Percentiles rank a stretch among this genome's conserved stretches.
Evolutionary conservation across 345 rosid species (phyloP).

Genomic region (Citrus cavaleriei): DNA sequence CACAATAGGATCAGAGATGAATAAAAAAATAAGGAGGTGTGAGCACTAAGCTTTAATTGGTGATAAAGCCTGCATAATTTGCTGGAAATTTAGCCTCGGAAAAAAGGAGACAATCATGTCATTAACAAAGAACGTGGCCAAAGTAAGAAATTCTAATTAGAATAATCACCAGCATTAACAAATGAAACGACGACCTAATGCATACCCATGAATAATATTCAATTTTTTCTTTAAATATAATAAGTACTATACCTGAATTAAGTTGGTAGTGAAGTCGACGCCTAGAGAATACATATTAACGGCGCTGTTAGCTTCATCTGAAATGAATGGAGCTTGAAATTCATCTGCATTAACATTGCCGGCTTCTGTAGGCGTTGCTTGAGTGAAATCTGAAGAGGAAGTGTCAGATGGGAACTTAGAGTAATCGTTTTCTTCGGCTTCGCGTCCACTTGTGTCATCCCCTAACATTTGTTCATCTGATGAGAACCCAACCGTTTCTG

Average conservation of each 20-base stretch:
- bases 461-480: conserved; percentile 14
- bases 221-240: no score
- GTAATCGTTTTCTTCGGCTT: conserved; percentile 19
- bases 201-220: no score
- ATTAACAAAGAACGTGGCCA: conserved; percentile 10
- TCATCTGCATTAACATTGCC: not conserved
- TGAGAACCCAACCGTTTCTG: conserved; percentile 13
- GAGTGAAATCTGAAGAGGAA: conserved; percentile 55
- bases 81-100: conserved; percentile 23
- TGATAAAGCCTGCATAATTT: conserved; percentile 22
- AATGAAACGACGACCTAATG: no score
- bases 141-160: conserved; percentile 15
- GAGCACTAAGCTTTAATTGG: conserved; percentile 2
- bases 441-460: conserved; percentile 18
- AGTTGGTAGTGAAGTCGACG: conserved; percentile 43
- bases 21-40: not conserved
- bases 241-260: conserved; percentile 32
- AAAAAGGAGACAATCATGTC: conserved; percentile 35
- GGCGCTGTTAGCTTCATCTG: conserved; percentile 63
- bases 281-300: conserved; percentile 24
- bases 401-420: conserved; percentile 43
- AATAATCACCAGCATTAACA: conserved; percentile 11
- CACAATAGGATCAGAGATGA: not conserved
- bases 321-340: conserved; percentile 25
- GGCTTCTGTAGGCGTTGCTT: conserved; percentile 32